Conservation (phyloP, 805 yeast genomes). For the Nadsonia fulvescens region DNA sequence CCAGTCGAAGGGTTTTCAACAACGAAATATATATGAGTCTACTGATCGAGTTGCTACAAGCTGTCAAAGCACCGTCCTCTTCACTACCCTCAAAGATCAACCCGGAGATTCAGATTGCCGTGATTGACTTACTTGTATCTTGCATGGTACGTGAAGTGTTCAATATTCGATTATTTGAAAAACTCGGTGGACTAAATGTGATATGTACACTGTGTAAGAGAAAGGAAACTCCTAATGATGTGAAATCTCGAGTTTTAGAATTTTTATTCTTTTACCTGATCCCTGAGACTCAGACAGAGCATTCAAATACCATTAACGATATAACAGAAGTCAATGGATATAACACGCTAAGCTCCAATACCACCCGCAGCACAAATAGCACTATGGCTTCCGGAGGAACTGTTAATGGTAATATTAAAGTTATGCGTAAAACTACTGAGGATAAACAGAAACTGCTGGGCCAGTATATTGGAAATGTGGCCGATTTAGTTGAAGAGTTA, state of each 20-base stretch:
- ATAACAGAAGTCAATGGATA: constrained; percentile 8
- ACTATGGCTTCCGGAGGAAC: too few species aligned
- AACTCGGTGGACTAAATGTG: constrained; percentile 32
- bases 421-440: constrained; percentile 22
- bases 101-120: constrained; percentile 19
- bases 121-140: constrained; percentile 39
- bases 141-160: constrained; percentile 36
- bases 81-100: too few species aligned
- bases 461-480: constrained; percentile 27
- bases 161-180: constrained; percentile 44
- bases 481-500: constrained; percentile 28
- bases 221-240: constrained; percentile 26
- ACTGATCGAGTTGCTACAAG: constrained; percentile 15
- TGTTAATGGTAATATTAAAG: too few species aligned
- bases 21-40: constrained; percentile 23
- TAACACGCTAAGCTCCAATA: too few species aligned
- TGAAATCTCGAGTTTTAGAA: constrained; percentile 48
- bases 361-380: too few species aligned
- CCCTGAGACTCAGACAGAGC: constrained; percentile 29
- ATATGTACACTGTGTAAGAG: constrained; percentile 30
- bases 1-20: constrained; percentile 31
- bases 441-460: constrained; percentile 28
- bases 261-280: constrained; percentile 50
- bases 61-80: too few species aligned
- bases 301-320: constrained; percentile 7